These are phyloP conservation scores for Ceratobasidium sp. DNA, from an alignment of 1,284 basidiomycete genomes.

Conservation along the genomic window DNA sequence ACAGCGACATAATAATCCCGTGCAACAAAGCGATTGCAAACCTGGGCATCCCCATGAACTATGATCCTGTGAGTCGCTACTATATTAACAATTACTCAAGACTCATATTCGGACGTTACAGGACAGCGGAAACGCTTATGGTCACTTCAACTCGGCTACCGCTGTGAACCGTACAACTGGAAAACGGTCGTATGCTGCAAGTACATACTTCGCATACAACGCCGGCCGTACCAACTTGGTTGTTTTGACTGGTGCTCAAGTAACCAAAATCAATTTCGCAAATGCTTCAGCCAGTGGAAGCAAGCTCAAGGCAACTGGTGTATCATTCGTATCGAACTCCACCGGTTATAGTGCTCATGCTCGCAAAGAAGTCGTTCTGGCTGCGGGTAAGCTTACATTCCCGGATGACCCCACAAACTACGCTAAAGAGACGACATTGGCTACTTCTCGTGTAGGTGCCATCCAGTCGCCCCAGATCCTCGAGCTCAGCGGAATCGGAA, in stretches of 20 bases:
- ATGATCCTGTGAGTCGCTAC: constrained; percentile 28
- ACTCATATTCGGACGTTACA: background rate
- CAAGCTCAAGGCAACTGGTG: constrained; percentile 44
- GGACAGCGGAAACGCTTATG: background rate
- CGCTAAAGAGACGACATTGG: background rate
- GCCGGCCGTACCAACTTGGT: constrained; percentile 46
- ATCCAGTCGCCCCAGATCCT: too few species aligned
- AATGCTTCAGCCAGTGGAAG: constrained; percentile 41
- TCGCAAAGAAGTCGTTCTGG: constrained; percentile 58
- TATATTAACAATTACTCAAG: background rate
- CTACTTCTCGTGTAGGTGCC: constrained; percentile 58
- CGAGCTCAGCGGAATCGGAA: too few species aligned
- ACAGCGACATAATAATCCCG: constrained; percentile 40
- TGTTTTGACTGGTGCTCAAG: constrained; percentile 45
- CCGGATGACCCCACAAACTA: too few species aligned
- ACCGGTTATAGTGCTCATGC: constrained; percentile 44
- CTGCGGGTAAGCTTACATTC: constrained; percentile 47
- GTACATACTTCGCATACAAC: constrained; percentile 46
- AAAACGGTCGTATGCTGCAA: constrained; percentile 46
- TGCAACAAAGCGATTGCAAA: constrained; percentile 24
- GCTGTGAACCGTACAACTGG: constrained; percentile 46
- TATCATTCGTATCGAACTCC: constrained; percentile 46
- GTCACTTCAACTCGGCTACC: constrained; percentile 36
- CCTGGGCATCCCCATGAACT: constrained; percentile 29
- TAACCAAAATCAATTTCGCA: constrained; percentile 46